phyloP scores from a whole-genome alignment of 2,329 filamentous ascomycete genomes.

The Talaromyces funiculosus region DNA sequence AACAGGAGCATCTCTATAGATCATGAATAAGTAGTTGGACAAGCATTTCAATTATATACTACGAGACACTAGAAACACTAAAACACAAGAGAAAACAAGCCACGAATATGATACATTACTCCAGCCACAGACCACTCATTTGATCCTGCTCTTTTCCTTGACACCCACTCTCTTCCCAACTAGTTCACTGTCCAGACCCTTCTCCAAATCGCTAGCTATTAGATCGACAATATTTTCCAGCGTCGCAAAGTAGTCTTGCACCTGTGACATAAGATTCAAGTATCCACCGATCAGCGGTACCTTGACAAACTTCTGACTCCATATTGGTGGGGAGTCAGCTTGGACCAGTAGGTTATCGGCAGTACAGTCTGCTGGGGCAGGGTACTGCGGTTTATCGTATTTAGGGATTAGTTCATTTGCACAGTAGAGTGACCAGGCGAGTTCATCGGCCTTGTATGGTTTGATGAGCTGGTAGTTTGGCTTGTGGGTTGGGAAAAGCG shows the following conservation, averaged over 20 bases:
- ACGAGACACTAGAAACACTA: background rate
- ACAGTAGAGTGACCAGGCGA: slow-evolving; percentile 23
- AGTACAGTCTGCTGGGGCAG: slow-evolving; percentile 16
- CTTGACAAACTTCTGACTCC: slow-evolving; percentile 11
- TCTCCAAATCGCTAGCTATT: slow-evolving; percentile 15
- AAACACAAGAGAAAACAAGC: background rate
- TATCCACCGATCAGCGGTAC: slow-evolving; percentile 15
- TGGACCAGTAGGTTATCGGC: slow-evolving; percentile 17
- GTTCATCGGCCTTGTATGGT: slow-evolving; percentile 11
- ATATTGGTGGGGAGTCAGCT: slow-evolving; percentile 12
- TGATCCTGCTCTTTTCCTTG: slow-evolving; percentile 10
- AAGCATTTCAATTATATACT: background rate
- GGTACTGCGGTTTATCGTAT: slow-evolving; percentile 15
- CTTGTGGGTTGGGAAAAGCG: slow-evolving; percentile 19
- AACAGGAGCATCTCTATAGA: background rate
- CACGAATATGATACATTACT: background rate
- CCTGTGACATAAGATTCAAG: slow-evolving; percentile 15
- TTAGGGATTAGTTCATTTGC: slow-evolving; percentile 18
- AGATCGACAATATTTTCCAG: slow-evolving; percentile 17
- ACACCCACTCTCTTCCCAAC: slow-evolving; percentile 14
- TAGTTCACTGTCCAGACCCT: slow-evolving; percentile 12
- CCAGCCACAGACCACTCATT: background rate
- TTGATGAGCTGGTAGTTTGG: slow-evolving; percentile 20
- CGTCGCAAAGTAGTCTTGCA: slow-evolving; percentile 9
- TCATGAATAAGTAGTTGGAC: background rate